phyloP scores from a whole-genome alignment of 208 protist genomes.

The Wallacemonas sp. region DNA sequence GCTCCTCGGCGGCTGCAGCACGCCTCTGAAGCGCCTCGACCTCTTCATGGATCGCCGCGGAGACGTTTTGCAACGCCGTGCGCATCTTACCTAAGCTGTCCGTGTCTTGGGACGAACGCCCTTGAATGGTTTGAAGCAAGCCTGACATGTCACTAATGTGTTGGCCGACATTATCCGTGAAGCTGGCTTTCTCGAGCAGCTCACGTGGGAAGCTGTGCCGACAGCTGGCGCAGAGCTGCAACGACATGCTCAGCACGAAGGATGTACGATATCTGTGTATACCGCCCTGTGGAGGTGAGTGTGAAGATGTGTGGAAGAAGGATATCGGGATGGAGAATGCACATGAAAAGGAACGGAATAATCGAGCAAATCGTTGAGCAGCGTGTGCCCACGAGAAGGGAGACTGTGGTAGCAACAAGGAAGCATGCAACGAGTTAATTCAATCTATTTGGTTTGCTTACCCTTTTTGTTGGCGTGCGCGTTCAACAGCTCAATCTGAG shows the following conservation, averaged over 20 bases:
- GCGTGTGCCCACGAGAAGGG: too few relatives aligned
- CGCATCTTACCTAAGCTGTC: conserved; percentile 45
- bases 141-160: conserved; percentile 45
- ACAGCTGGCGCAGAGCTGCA: conserved; percentile 80
- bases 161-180: conserved; percentile 70
- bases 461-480: too few relatives aligned
- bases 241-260: conserved; percentile 25
- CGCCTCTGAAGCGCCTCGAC: conserved; percentile 42
- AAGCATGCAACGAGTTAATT: too few relatives aligned
- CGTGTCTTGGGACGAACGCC: conserved; percentile 39
- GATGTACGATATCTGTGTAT: too few relatives aligned
- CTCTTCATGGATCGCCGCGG: conserved; percentile 73
- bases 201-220: conserved; percentile 67
- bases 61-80: conserved; percentile 60
- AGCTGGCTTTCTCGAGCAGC: conserved; percentile 50
- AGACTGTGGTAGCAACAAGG: too few relatives aligned
- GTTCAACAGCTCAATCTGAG: too few relatives aligned
- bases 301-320: too few relatives aligned
- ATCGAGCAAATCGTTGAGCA: too few relatives aligned
- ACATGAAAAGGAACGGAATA: too few relatives aligned
- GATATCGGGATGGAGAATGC: too few relatives aligned
- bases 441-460: too few relatives aligned
- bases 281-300: too few relatives aligned
- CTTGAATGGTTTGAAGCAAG: conserved; percentile 39
- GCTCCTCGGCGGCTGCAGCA: conserved; percentile 22